Percentiles rank a stretch among this genome's conserved stretches.
phyloP scores from a whole-genome alignment of 2,329 filamentous ascomycete species.

The Aurifilum marmelostoma region DNA sequence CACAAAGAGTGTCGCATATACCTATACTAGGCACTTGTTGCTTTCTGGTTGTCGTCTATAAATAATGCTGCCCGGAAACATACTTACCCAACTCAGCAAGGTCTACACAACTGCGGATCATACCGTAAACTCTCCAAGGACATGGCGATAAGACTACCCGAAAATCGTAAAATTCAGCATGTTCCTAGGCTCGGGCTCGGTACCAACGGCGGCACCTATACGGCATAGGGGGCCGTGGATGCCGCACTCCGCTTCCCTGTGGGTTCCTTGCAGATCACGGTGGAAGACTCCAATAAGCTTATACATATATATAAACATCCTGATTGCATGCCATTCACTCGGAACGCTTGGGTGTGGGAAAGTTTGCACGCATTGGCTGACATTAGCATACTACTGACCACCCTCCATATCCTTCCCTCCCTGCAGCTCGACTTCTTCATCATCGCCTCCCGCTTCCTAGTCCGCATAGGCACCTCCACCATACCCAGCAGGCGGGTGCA shows the following conservation, averaged over 20 bases:
- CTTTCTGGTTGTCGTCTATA: too few relatives aligned
- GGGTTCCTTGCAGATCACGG: not conserved
- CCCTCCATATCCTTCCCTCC: not conserved
- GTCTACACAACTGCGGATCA: not conserved
- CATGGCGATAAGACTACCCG: too few relatives aligned
- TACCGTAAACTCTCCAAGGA: not conserved
- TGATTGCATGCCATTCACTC: not conserved
- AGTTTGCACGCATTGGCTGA: not conserved
- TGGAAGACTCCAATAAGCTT: too few relatives aligned
- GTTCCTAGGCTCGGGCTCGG: not conserved
- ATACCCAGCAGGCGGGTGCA: slow-evolving; percentile 35
- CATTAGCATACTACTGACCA: not conserved
- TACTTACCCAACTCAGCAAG: not conserved
- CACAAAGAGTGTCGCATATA: not conserved
- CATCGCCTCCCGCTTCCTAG: not conserved
- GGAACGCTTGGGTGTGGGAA: not conserved
- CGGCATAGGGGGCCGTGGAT: not conserved
- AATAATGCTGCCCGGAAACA: not conserved
- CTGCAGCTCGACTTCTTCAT: too few relatives aligned
- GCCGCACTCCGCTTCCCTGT: not conserved
- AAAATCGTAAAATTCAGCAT: too few relatives aligned
- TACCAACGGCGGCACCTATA: not conserved
- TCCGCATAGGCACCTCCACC: slow-evolving; percentile 10
- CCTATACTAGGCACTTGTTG: not conserved
- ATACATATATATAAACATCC: not conserved